Base-by-base conservation (phyloP, 257 asterid genomes). In the Nicotiana benthamiana region DNA sequence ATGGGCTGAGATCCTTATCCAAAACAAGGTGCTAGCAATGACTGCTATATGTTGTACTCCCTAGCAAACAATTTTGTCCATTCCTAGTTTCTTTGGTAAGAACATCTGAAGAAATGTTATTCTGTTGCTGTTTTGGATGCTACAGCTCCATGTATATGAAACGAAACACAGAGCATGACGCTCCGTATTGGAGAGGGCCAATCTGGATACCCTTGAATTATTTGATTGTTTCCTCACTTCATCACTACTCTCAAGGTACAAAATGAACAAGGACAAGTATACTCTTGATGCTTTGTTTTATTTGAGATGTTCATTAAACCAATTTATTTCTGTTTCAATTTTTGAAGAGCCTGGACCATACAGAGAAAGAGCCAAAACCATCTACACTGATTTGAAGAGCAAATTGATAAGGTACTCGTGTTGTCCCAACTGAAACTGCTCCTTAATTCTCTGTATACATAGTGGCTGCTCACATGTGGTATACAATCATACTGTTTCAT, bases 171-270 rank as follows among this genome's bases (percentile, higher is more conserved):
- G 97, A 96, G 91, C 98, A 92, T 18, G 99, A 94, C 80, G 85
- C 98, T 40, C 98, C 98, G 2, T 96, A 96, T 86, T 96, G 99
- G 99, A 94, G 99, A 87, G 99, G 99, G 46, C 91, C 98, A 60
- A 90, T 96, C 79, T 96, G 98, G 99, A 96, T 96, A 94, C 94
- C 94, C 90, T 92, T 96, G 92, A 96, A 96, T 86, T 96, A 96
- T 75, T 64, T 90, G 97, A 89, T 93, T 86, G 97, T 96, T 75
- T 93, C 98, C 4, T 88, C 99, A 9, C 97, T 96, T 67, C 86
- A 91, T 80, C 85, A 92, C 85, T 96, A 92, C 85, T 90, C 98
- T n/a, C 82, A 85, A 87, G 98, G 99, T 96, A 88, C 36, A 17
- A 32, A 27, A 43, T 32, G 54, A 77, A 34, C 67, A 16, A 40